These are phyloP conservation scores for Incumbomyces lentus DNA, from an alignment of 2,329 filamentous ascomycete genomes.

Conservation along the genomic window DNA sequence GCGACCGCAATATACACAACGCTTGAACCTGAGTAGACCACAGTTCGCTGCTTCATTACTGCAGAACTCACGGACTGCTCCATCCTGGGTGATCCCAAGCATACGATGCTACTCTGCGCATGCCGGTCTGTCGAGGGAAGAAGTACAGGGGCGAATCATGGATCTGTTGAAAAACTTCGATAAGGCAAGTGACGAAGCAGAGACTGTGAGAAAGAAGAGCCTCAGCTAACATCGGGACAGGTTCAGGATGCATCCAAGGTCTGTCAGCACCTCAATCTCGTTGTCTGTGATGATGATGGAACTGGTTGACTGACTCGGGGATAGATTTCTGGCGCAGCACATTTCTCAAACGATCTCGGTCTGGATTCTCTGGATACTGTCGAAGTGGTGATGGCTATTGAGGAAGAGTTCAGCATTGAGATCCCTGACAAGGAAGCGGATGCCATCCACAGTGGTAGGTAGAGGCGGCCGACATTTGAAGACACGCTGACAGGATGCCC, in stretches of 20 bases:
- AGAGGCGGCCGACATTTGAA: neutral
- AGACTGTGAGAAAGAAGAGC: slow-evolving; percentile 2
- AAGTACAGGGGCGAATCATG: slow-evolving; percentile 86
- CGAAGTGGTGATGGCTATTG: slow-evolving; percentile 99
- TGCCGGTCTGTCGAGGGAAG: slow-evolving; percentile 64
- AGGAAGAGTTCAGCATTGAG: slow-evolving; percentile 93
- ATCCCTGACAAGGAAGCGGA: slow-evolving; percentile 97
- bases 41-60: slow-evolving; percentile 49
- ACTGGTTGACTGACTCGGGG: slow-evolving; percentile 5
- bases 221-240: slow-evolving; percentile 21
- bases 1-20: slow-evolving; percentile 40
- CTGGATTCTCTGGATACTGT: slow-evolving; percentile 97
- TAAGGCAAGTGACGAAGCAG: slow-evolving; percentile 54
- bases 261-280: slow-evolving; percentile 17
- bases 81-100: slow-evolving; percentile 55
- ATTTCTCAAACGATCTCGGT: slow-evolving; percentile 96
- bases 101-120: slow-evolving; percentile 80
- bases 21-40: slow-evolving; percentile 47
- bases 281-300: neutral
- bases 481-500: slow-evolving; percentile 7
- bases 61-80: slow-evolving; percentile 49
- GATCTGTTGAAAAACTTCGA: slow-evolving; percentile 92
- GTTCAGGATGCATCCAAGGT: slow-evolving; percentile 48
- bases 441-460: slow-evolving; percentile 82
- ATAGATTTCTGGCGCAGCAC: slow-evolving; percentile 70